Conservation (phyloP, 306 rosid species). For the Mimosa pudica region DNA sequence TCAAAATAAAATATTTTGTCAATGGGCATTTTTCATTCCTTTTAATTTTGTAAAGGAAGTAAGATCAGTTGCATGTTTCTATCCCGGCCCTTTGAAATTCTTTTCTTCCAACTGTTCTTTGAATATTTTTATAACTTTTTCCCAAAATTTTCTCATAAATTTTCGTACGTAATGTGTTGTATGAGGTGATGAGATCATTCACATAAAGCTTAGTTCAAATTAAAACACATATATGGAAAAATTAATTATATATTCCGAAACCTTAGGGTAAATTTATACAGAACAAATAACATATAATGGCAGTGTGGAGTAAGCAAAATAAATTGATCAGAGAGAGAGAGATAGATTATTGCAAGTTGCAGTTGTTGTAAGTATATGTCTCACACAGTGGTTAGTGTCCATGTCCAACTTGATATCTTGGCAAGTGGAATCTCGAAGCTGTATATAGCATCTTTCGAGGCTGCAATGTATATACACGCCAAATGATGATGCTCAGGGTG, state of each 20-base stretch:
- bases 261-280: background rate
- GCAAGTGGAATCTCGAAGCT: constrained; percentile 18
- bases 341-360: background rate
- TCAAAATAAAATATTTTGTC: no score
- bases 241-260: background rate
- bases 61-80: no score
- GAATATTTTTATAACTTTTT: no score
- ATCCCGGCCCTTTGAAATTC: no score
- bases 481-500: background rate
- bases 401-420: background rate
- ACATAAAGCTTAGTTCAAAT: background rate
- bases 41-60: no score
- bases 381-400: background rate
- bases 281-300: background rate
- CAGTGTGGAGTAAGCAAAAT: background rate
- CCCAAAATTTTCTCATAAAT: no score
- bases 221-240: background rate
- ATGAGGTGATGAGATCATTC: background rate
- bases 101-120: no score
- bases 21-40: no score
- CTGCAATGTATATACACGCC: background rate
- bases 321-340: background rate
- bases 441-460: background rate
- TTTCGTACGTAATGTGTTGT: background rate
- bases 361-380: background rate